These are phyloP conservation scores for Primulina huaijiensis DNA, from an alignment of 257 asterid genomes.

Conservation along the genomic window DNA sequence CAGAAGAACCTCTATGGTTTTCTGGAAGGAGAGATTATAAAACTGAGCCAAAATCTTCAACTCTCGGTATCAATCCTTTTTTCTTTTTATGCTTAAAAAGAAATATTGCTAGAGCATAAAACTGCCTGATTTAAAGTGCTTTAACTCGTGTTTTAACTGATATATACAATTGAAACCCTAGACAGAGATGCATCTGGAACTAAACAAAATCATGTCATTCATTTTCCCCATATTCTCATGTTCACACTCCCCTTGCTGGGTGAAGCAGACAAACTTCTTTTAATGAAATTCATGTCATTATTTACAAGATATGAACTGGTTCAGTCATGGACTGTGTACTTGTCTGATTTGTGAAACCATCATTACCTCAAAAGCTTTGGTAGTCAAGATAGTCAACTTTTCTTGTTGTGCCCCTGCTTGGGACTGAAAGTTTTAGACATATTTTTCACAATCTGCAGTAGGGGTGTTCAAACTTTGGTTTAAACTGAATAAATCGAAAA, in stretches of 20 bases:
- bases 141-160: neutral
- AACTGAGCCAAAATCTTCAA: conserved; percentile 49
- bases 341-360: neutral
- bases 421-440: neutral
- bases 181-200: neutral
- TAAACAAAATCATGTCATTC: neutral
- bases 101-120: neutral
- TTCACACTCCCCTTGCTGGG: neutral
- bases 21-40: conserved; percentile 43
- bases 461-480: too few relatives aligned
- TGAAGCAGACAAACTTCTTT: neutral
- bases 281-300: neutral
- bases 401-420: neutral
- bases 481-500: too few relatives aligned
- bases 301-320: neutral
- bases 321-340: neutral
- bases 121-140: neutral
- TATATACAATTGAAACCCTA: neutral
- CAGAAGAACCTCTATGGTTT: conserved; percentile 39
- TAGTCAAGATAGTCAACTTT: neutral
- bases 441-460: neutral
- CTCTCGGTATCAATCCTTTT: conserved; percentile 57
- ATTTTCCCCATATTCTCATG: neutral
- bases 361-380: neutral
- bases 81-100: neutral